Conservation (phyloP, 345 rosid genomes). For the Populus deltoides region DNA sequence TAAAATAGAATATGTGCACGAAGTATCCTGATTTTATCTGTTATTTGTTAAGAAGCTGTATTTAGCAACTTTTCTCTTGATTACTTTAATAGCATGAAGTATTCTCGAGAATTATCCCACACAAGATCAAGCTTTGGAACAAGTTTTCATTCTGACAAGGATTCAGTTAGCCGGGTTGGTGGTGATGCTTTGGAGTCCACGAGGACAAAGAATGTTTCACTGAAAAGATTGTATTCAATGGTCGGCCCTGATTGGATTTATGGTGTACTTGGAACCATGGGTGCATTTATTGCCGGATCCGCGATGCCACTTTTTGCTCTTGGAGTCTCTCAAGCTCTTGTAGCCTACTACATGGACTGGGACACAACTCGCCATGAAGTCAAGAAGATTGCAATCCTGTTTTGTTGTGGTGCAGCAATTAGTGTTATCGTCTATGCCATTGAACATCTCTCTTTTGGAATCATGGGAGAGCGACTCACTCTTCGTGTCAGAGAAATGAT, state of each 20-base stretch:
- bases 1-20: background rate
- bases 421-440: slow-evolving; percentile 61
- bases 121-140: slow-evolving; percentile 59
- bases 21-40: background rate
- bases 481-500: slow-evolving; percentile 80
- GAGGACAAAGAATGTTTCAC: slow-evolving; percentile 43
- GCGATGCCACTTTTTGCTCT: slow-evolving; percentile 96
- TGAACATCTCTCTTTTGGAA: slow-evolving; percentile 71
- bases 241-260: slow-evolving; percentile 80
- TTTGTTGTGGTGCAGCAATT: slow-evolving; percentile 59
- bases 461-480: slow-evolving; percentile 92
- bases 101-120: slow-evolving; percentile 66
- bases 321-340: slow-evolving; percentile 90
- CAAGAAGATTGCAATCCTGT: slow-evolving; percentile 66
- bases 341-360: slow-evolving; percentile 79
- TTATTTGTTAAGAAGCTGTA: background rate
- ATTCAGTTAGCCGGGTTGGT: slow-evolving; percentile 48
- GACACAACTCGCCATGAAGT: slow-evolving; percentile 63
- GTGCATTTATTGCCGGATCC: slow-evolving; percentile 79
- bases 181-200: slow-evolving; percentile 42
- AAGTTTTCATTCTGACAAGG: slow-evolving; percentile 84
- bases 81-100: slow-evolving; percentile 38
- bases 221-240: slow-evolving; percentile 72
- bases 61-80: background rate
- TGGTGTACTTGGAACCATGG: slow-evolving; percentile 63